Evolutionary conservation across 768 basidiomycete genomes (phyloP).

Genomic region (Pseudohyphozyma bogoriensis): DNA sequence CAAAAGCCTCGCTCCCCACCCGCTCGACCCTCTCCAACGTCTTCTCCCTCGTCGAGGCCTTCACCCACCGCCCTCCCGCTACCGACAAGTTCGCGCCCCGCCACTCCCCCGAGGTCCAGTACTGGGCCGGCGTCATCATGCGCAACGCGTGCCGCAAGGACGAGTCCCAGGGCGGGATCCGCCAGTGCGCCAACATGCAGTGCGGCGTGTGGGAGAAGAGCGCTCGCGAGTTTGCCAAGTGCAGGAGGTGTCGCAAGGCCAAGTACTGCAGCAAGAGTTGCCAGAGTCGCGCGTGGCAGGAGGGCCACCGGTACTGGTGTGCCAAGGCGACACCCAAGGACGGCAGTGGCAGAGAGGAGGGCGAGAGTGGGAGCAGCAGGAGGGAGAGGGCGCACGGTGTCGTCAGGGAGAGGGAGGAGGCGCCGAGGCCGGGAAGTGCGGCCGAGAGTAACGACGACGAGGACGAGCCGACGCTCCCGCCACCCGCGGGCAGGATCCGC

Average conservation of each 20-base stretch:
- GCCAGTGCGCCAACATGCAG: conserved; percentile 97
- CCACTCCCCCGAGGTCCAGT: conserved; percentile 82
- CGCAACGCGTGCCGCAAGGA: conserved; percentile 98
- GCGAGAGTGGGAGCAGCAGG: background rate
- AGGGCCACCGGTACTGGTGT: conserved; percentile 69
- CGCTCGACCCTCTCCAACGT: conserved; percentile 52
- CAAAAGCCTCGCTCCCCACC: conserved; percentile 28
- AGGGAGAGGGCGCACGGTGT: background rate
- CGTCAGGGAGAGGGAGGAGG: background rate
- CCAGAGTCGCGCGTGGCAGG: conserved; percentile 90
- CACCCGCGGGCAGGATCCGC: background rate
- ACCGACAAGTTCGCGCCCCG: conserved; percentile 62
- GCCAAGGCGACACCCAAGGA: conserved; percentile 11
- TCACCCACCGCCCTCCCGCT: conserved; percentile 77
- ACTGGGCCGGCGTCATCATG: conserved; percentile 99
- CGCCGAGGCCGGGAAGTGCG: background rate
- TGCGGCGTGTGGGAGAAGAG: conserved; percentile 90
- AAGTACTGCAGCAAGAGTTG: conserved; percentile 96
- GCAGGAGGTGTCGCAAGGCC: conserved; percentile 86
- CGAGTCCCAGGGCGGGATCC: conserved; percentile 77
- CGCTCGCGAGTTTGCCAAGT: conserved; percentile 94
- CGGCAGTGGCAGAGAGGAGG: background rate
- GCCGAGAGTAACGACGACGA: background rate
- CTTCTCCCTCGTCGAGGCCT: conserved; percentile 89
- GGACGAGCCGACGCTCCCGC: background rate